Conservation (phyloP, 1,284 basidiomycete species). For the Abortiporus biennis region DNA sequence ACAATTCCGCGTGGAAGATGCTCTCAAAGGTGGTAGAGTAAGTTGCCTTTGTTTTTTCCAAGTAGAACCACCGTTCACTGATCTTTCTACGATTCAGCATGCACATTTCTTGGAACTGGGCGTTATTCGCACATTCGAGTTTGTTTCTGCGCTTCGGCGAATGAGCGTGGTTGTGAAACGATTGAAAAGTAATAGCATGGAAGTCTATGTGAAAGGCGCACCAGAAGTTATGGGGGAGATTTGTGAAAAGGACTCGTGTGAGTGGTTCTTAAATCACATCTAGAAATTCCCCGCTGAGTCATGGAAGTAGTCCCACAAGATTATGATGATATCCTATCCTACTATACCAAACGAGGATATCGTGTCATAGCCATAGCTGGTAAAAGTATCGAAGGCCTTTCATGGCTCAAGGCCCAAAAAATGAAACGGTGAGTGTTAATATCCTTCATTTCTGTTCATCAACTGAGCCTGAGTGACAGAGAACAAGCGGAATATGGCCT, state of each 20-base stretch:
- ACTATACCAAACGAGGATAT: slow-evolving; percentile 97
- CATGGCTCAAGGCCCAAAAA: slow-evolving; percentile 97
- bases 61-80: neutral
- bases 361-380: slow-evolving; percentile 98
- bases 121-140: slow-evolving; percentile 95
- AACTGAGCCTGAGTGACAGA: slow-evolving; percentile 32
- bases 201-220: slow-evolving; percentile 97
- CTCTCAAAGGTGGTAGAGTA: slow-evolving; percentile 74
- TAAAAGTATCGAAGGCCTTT: slow-evolving; percentile 88
- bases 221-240: slow-evolving; percentile 98
- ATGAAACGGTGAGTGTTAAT: slow-evolving; percentile 71
- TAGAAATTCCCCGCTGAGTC: neutral
- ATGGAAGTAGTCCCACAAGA: slow-evolving; percentile 78
- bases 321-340: slow-evolving; percentile 94
- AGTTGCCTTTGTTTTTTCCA: slow-evolving; percentile 33
- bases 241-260: slow-evolving; percentile 84
- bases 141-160: slow-evolving; percentile 86
- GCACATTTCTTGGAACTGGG: slow-evolving; percentile 96
- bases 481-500: slow-evolving; percentile 93
- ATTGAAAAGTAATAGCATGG: slow-evolving; percentile 92
- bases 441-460: slow-evolving; percentile 5
- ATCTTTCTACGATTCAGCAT: slow-evolving; percentile 45
- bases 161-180: slow-evolving; percentile 99
- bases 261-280: slow-evolving; percentile 22
- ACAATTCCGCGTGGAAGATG: slow-evolving; percentile 88